Percentiles rank a stretch among this genome's conserved stretches.
These are phyloP conservation scores for Lotmaria passim DNA, from an alignment of 208 protist genomes.

Conservation along the genomic window DNA sequence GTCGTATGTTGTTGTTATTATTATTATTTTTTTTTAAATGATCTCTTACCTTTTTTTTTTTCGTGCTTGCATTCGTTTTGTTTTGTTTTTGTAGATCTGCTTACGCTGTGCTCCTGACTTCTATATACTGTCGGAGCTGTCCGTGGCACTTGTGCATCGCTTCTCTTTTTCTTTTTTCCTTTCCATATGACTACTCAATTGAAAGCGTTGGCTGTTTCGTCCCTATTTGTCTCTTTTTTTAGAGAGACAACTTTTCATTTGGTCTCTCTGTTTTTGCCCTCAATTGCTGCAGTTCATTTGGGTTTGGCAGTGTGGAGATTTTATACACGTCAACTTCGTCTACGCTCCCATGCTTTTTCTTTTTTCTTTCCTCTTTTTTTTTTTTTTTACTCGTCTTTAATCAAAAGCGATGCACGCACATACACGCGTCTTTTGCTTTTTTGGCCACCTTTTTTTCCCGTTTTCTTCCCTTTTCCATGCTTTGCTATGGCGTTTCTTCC, in stretches of 20 bases:
- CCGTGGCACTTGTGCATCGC: not conserved
- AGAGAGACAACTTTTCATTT: too few species aligned
- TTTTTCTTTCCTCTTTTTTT: conserved; percentile 10
- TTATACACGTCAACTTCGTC: not conserved
- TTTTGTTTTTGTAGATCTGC: not conserved
- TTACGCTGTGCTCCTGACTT: conserved; percentile 1
- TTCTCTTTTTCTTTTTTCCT: not conserved
- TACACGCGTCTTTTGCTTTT: conserved; percentile 9
- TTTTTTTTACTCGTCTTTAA: conserved; percentile 19
- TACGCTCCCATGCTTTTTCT: conserved; percentile 4
- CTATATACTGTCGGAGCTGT: conserved; percentile 13
- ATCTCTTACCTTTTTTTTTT: conserved; percentile 5
- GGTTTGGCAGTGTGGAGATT: not conserved
- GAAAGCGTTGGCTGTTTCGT: too few species aligned
- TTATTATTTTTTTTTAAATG: conserved; percentile 1
- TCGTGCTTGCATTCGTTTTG: not conserved
- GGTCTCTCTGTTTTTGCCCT: not conserved
- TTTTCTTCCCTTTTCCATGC: conserved; percentile 1
- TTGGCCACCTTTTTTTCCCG: conserved; percentile 17
- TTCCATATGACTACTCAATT: not conserved
- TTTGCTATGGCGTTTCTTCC: conserved; percentile 15
- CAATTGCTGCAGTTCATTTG: not conserved
- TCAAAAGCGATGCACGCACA: not conserved
- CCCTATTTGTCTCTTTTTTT: too few species aligned
- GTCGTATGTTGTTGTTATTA: too few species aligned